Evolutionary conservation across 805 yeast species (phyloP).

Genomic region (Lipomyces oligophaga): DNA sequence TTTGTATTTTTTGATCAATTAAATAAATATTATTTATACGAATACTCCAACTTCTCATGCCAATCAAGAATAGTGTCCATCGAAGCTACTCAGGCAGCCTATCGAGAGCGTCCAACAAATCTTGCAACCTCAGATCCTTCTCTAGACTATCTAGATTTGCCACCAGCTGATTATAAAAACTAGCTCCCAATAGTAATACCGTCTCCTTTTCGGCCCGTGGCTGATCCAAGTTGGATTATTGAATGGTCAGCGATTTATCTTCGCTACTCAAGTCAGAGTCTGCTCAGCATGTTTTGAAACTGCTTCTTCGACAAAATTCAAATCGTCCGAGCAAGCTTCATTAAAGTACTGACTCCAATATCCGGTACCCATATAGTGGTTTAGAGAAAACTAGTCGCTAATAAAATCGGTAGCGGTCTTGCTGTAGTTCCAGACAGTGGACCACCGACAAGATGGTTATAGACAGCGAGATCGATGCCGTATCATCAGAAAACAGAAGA

Average conservation of each 20-base stretch:
- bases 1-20: no score
- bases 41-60: constrained; percentile 3
- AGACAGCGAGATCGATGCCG: constrained; percentile 31
- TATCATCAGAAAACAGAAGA: constrained; percentile 30
- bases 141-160: constrained; percentile 18
- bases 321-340: constrained; percentile 14
- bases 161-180: constrained; percentile 11
- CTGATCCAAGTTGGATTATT: constrained; percentile 11
- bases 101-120: constrained; percentile 30
- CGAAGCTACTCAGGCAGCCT: constrained; percentile 30
- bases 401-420: not conserved
- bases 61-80: constrained; percentile 30
- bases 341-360: constrained; percentile 15
- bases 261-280: constrained; percentile 12
- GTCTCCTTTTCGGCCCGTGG: constrained; percentile 12
- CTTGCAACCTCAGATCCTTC: constrained; percentile 31
- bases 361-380: not conserved
- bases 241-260: constrained; percentile 20
- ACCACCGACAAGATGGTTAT: constrained; percentile 25
- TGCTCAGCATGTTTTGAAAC: constrained; percentile 11
- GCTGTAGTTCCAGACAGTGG: constrained; percentile 16
- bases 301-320: constrained; percentile 9
- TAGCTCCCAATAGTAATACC: constrained; percentile 19
- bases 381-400: not conserved
- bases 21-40: no score